These are phyloP conservation scores for Hydnomerulius pinastri DNA, from an alignment of 768 basidiomycete genomes.

Conservation along the genomic window DNA sequence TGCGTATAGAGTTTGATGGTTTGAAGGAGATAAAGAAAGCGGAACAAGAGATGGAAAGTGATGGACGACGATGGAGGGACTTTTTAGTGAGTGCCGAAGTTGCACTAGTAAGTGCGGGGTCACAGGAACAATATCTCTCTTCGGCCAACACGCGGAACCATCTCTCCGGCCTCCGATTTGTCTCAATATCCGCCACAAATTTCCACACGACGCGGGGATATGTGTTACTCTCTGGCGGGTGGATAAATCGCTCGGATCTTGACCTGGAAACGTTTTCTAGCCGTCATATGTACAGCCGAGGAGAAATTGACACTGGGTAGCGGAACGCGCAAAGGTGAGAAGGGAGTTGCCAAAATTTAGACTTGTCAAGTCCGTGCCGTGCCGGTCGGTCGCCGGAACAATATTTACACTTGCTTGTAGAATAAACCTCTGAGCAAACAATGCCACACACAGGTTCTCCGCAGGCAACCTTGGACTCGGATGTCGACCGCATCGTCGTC, in stretches of 20 bases:
- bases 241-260: not conserved
- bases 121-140: not conserved
- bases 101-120: slow-evolving; percentile 2
- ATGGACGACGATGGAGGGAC: slow-evolving; percentile 9
- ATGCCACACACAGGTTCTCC: slow-evolving; percentile 20
- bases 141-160: not conserved
- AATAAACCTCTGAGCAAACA: slow-evolving; percentile 7
- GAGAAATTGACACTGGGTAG: no score
- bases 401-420: slow-evolving; percentile 28
- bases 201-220: not conserved
- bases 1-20: slow-evolving; percentile 23
- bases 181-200: not conserved
- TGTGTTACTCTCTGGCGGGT: not conserved
- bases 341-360: no score
- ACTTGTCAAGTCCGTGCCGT: no score
- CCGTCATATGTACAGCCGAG: slow-evolving; percentile 7
- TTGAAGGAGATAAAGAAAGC: slow-evolving; percentile 17
- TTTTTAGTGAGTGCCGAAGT: no score
- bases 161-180: not conserved
- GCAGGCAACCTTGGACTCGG: slow-evolving; percentile 23
- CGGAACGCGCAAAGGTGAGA: no score
- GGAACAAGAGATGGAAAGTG: slow-evolving; percentile 1
- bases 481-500: slow-evolving; percentile 37
- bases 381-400: slow-evolving; percentile 3
- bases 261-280: not conserved